Evolutionary conservation across 257 asterid genomes (phyloP), one percentile per base, ranked within the genome.

Genomic region (Knoxia roxburghii): DNA sequence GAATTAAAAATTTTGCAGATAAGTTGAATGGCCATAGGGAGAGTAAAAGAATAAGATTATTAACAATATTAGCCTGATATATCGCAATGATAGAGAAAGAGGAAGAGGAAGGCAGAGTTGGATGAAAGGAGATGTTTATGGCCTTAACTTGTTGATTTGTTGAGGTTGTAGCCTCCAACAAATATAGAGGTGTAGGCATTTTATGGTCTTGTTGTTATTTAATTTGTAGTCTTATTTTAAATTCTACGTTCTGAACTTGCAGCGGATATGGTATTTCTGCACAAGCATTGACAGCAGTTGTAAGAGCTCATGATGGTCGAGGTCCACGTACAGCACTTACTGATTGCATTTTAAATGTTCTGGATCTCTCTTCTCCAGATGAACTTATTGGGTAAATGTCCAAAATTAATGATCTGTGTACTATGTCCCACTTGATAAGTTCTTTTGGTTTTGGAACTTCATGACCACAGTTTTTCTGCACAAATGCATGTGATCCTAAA

Each of bases 231-330:
- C 7, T 6, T 2, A 17, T 30, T 45, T 7, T 56, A 56, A 56
- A 8, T 43, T 27, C 56, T 60, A 14, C 69, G 24, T 63, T 66
- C 53, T 33, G 61, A 52, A 65, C 77, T 63, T 82, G 84, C 87
- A 90, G 95, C 76, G 97, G 90, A n/a, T 90, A 87, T 79, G 95
- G 91, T 48, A 90, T 90, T 74, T 79, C 89, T 72, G 94, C 97
- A 41, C 95, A 81, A 74, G 97, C 97, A 55, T 75, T 90, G 78
- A 87, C 95, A 53, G 96, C 97, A 57, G 83, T 85, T 39, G 75
- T 87, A 60, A 81, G 94, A 81, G 97, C 89, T 73, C 80, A 87
- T 60, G 97, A 90, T 64, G 95, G 97, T 11, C 91, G 97, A 55
- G 97, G 97, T 73, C 89, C 89, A 11, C 66, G 37, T 62, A 90